phyloP scores from a whole-genome alignment of 768 basidiomycete species.

The Hypholoma sublateritium region DNA sequence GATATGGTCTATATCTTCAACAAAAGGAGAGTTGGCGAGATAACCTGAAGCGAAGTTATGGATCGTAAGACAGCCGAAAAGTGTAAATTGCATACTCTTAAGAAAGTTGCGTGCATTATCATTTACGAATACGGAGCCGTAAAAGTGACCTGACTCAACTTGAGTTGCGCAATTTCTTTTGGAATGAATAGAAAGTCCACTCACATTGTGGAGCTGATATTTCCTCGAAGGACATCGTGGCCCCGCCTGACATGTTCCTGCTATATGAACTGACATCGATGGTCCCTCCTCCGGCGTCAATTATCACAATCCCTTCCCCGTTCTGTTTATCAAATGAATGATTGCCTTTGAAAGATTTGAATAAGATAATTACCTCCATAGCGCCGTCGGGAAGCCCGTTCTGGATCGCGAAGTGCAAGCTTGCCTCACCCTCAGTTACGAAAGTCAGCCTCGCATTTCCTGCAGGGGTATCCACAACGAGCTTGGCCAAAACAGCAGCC shows the following conservation, averaged over 20 bases:
- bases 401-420: conserved; percentile 52
- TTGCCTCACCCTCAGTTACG: conserved; percentile 65
- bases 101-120: conserved; percentile 11
- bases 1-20: conserved; percentile 33
- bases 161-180: neutral
- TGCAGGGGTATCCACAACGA: conserved; percentile 38
- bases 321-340: conserved; percentile 23
- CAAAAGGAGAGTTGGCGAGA: conserved; percentile 21
- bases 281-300: conserved; percentile 64
- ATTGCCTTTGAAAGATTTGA: neutral
- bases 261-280: conserved; percentile 57
- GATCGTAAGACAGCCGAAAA: neutral
- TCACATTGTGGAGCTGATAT: conserved; percentile 44
- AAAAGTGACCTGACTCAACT: conserved; percentile 37
- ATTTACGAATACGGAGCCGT: conserved; percentile 39
- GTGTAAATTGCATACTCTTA: neutral
- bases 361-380: conserved; percentile 22
- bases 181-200: neutral
- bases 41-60: conserved; percentile 25
- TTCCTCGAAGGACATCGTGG: conserved; percentile 38
- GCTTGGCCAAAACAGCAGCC: conserved; percentile 49
- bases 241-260: conserved; percentile 14
- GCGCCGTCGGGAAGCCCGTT: conserved; percentile 36
- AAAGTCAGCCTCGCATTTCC: conserved; percentile 48
- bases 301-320: conserved; percentile 46